phyloP scores from a whole-genome alignment of 163 green algal species.

The Trebouxia gelatinosa region DNA sequence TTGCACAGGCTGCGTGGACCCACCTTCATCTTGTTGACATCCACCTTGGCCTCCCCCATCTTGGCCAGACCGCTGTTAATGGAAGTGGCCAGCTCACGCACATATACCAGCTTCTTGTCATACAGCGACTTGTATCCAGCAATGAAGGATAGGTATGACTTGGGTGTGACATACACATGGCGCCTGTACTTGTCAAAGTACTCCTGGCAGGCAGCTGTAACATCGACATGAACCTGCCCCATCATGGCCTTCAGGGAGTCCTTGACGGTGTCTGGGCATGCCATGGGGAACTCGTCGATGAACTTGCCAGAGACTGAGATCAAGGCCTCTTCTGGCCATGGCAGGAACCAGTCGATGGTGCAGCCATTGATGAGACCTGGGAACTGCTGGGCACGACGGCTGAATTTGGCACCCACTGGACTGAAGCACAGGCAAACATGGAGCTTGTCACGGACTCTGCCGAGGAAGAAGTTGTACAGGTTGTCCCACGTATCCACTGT shows the following conservation, averaged over 20 bases:
- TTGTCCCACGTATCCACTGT: slow-evolving; percentile 88
- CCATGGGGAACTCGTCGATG: slow-evolving; percentile 86
- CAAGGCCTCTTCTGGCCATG: slow-evolving; percentile 93
- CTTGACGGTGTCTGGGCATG: slow-evolving; percentile 64
- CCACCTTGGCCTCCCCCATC: slow-evolving; percentile 91
- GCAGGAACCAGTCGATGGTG: slow-evolving; percentile 96
- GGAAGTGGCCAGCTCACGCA: slow-evolving; percentile 73
- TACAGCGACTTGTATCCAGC: slow-evolving; percentile 90
- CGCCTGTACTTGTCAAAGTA: slow-evolving; percentile 89
- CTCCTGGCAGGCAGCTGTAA: slow-evolving; percentile 83
- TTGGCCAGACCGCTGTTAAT: slow-evolving; percentile 88
- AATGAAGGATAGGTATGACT: slow-evolving; percentile 92
- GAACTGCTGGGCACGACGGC: slow-evolving; percentile 78
- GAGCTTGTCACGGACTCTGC: slow-evolving; percentile 87
- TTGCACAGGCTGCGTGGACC: neutral
- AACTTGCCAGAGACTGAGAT: slow-evolving; percentile 82
- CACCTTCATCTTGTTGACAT: slow-evolving; percentile 92
- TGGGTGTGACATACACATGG: slow-evolving; percentile 93
- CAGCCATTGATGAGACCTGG: slow-evolving; percentile 87
- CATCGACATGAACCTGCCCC: slow-evolving; percentile 81
- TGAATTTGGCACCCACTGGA: slow-evolving; percentile 87
- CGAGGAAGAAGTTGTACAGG: slow-evolving; percentile 90
- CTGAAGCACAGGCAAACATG: slow-evolving; percentile 94
- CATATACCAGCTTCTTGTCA: slow-evolving; percentile 73
- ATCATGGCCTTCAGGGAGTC: slow-evolving; percentile 81